Evolutionary conservation across 192 early-diverging fungal genomes (phyloP), one percentile per base, ranked within the genome.

Genomic region (Rhizophagus sp.): DNA sequence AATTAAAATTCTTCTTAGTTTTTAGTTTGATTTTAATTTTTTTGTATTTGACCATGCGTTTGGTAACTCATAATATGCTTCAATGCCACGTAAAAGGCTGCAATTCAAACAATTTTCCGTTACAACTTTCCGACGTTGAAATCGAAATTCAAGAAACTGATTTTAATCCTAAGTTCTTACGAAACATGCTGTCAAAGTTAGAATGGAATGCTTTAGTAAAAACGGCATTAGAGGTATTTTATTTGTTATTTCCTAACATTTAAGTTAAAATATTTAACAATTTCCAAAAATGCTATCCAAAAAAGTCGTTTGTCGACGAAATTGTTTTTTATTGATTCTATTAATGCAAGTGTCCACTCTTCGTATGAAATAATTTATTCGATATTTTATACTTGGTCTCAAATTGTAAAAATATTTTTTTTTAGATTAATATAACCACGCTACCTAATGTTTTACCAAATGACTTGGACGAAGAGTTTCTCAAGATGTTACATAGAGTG

Each of bases 1-100:
- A 30, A 30, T 1, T 30, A 1, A 30, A 30, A 30, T 30, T 30
- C 30, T 30, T 30, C 34, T 36, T 36, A 3, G 34, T 36, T 36
- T 36, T 36, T 36, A 3, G 34, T 2, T 36, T 36, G 34, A 36
- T 36, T 36, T 36, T n/a, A n/a, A n/a, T n/a, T 34, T 13, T 19
- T 27, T 65, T 65, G 10, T 65, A 36, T 2, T 36, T 22, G 52
- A 87, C 27, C 76, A 94, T 93, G 91, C 92, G 97, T 87, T 93
- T 99, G 79, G 91, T 99, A 61, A 97, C 96, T 47, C 98, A 99
- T 89, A 99, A 99, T 85, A 95, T 99, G 96, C 91, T 99, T 73
- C 95, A 96, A 88, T 99, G 98, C 92, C 95, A 97, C 83, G 98
- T 94, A 83, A 97, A 96, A 85, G 91, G 91, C 86, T 99, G 98